Base-by-base conservation (phyloP, 2,329 filamentous ascomycete species). In the Cladophialophora exuberans region DNA sequence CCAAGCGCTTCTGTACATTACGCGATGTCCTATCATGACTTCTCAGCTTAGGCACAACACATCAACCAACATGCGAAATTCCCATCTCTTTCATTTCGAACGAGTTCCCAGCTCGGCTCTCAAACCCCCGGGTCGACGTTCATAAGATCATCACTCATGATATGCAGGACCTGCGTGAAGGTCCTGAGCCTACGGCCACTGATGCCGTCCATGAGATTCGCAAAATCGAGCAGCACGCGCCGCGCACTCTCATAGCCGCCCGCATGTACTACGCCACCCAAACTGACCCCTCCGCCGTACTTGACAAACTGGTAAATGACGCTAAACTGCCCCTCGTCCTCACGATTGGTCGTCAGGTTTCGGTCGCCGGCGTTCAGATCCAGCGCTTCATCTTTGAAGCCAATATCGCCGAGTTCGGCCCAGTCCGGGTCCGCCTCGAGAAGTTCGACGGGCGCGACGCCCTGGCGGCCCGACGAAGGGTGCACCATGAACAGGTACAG, bases 181-280 rank as follows among this genome's bases (percentile, higher is more conserved):
- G 77, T 78, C 52, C 74, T 70, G 38, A 76, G 73, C 59, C 76
- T 78, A 77, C 79, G 79, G 30, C 77, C 73, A 11, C 77, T 78
- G 46, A 79, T 76, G 35, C 79, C 79, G 52, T 81, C 79, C 65
- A 82, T 72, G 11, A 81, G 67, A 36, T 76, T 73, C 2, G 78
- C 78, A 63, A 78, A 81, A 61, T 81, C 78, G 13, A 81, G 66
- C 23, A 82, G 60, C 10, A 79, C 77, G 15, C 77, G 68, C 28
- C 78, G 69, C n/a, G 79, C 78, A 38, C 77, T 75, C 26, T 79
- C 72, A 56, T 80, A 80, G 0, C 79, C 79, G 0, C 74, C 75
- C 30, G 76, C 73, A 23, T 79, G 70, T 2, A 76, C 68, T 3
- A 78, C 72, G 2, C 78, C 78, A 4, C 73, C 73, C 42, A 81